Base-by-base conservation (phyloP, 495 filamentous ascomycete genomes). In the Aspergillus sparsus region DNA sequence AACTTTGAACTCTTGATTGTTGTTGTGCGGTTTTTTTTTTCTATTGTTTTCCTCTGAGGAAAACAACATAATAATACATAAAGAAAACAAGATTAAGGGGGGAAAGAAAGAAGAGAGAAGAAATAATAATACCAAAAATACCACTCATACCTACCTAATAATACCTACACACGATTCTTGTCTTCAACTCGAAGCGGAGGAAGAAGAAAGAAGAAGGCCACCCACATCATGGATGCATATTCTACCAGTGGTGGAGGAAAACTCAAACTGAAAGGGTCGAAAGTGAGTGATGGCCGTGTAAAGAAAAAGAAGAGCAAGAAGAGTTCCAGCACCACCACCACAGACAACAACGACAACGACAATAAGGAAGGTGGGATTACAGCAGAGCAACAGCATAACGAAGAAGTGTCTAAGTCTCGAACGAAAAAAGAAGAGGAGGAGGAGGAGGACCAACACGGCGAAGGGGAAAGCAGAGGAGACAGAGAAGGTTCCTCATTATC, bases 251-350 rank as follows among this genome's bases (percentile, higher is more conserved):
- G 82, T 57, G 82, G 85, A 56, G 88, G 87, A 60, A 83, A 84
- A 31, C 85, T 95, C 45, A 92, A 91, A 68, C 83, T 96, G 46
- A 96, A 96, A 75, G 89, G 91, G 65, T 77, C 73, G 11, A 84
- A 83, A 66, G 80, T 85, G 62, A 77, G 77, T 61, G 73, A 74
- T 58, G 70, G 74, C 52, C 73, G 80, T 61, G 70, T 82, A 63
- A 71, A 82, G 64, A 80, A 85, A 68, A 78, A 85, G 66, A 85
- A 83, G 66, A 84, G 81, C 68, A 85, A 85, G 65, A 89, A 87
- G 73, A 85, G 85, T 68, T 84, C 44, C n/a, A 50, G 41, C n/a
- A 31, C 31, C 7, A 33, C 47, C 12, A 85, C 65, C 81, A 82
- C 70, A 82, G 82, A 62, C n/a, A 45, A 7, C 49, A 7, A 72